These are phyloP conservation scores for Hygrophorus pudorinus DNA, from an alignment of 768 basidiomycete species.

Conservation along the genomic window DNA sequence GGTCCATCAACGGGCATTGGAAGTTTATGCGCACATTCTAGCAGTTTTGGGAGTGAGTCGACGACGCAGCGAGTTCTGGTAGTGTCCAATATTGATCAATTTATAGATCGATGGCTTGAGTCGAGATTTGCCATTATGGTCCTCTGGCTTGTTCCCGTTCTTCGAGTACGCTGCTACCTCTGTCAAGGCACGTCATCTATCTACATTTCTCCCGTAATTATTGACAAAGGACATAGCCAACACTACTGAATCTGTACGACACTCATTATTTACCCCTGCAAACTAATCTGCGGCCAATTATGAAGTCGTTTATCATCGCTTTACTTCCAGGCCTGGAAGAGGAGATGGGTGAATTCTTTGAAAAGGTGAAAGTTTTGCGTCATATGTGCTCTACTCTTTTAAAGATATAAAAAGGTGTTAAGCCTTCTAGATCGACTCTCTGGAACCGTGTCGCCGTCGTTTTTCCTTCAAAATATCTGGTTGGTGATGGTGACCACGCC, in stretches of 20 bases:
- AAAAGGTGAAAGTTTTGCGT: conserved; percentile 43
- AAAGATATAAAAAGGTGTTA: conserved; percentile 46
- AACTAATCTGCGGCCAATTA: conserved; percentile 70
- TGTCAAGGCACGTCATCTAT: conserved; percentile 54
- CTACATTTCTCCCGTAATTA: conserved; percentile 1
- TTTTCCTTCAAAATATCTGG: conserved; percentile 96
- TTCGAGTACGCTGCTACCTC: conserved; percentile 99
- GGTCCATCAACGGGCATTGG: conserved; percentile 92
- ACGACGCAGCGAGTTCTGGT: neutral
- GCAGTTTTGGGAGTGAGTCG: conserved; percentile 76
- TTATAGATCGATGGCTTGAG: conserved; percentile 75
- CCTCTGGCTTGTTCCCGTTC: conserved; percentile 93
- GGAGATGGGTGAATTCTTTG: conserved; percentile 96
- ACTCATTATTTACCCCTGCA: conserved; percentile 86
- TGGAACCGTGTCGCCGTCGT: conserved; percentile 72
- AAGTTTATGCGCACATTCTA: conserved; percentile 90
- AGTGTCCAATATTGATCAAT: neutral
- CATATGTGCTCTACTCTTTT: neutral
- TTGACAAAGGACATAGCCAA: conserved; percentile 42
- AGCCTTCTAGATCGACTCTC: conserved; percentile 73
- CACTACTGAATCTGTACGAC: conserved; percentile 86
- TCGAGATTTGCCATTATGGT: conserved; percentile 87
- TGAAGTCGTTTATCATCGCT: conserved; percentile 91
- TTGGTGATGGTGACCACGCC: conserved; percentile 87
- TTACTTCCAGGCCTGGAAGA: conserved; percentile 94